These are phyloP conservation scores for Aspergillus sclerotialis DNA, from an alignment of 2,329 filamentous ascomycete species.

Conservation along the genomic window DNA sequence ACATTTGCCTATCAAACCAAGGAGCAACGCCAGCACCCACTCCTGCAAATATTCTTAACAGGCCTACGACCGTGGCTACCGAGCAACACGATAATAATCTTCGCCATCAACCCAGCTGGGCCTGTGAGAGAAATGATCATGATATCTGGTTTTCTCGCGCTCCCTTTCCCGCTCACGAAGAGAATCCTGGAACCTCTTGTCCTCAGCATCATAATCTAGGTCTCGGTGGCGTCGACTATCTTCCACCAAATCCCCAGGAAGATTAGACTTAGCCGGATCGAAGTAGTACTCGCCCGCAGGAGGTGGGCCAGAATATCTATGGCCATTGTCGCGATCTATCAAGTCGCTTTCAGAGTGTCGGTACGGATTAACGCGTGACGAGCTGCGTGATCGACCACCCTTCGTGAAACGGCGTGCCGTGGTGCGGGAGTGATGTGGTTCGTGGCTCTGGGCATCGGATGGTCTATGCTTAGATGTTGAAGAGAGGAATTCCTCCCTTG, in stretches of 20 bases:
- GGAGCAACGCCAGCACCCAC: no score
- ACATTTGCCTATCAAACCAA: no score
- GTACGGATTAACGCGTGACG: slow-evolving; percentile 27
- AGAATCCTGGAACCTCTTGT: slow-evolving; percentile 18
- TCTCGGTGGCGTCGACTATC: slow-evolving; percentile 22
- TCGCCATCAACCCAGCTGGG: slow-evolving; percentile 27
- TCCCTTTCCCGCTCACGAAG: slow-evolving; percentile 22
- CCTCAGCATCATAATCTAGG: slow-evolving; percentile 16
- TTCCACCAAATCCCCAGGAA: slow-evolving; percentile 17
- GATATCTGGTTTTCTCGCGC: slow-evolving; percentile 21
- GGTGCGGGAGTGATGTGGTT: slow-evolving; percentile 16
- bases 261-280: slow-evolving; percentile 14
- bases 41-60: no score
- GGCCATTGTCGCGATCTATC: slow-evolving; percentile 14
- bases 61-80: no score
- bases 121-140: slow-evolving; percentile 16
- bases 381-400: slow-evolving; percentile 21
- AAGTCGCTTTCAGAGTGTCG: slow-evolving; percentile 31
- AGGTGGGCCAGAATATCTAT: slow-evolving; percentile 12
- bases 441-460: slow-evolving; percentile 44
- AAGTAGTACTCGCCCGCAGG: slow-evolving; percentile 19
- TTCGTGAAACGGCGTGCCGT: slow-evolving; percentile 8
- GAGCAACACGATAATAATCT: slow-evolving; percentile 32
- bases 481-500: slow-evolving; percentile 52
- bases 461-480: slow-evolving; percentile 53